Evolutionary conservation across 2,329 filamentous ascomycete species (phyloP).

Genomic region (Raffaelea arxii): DNA sequence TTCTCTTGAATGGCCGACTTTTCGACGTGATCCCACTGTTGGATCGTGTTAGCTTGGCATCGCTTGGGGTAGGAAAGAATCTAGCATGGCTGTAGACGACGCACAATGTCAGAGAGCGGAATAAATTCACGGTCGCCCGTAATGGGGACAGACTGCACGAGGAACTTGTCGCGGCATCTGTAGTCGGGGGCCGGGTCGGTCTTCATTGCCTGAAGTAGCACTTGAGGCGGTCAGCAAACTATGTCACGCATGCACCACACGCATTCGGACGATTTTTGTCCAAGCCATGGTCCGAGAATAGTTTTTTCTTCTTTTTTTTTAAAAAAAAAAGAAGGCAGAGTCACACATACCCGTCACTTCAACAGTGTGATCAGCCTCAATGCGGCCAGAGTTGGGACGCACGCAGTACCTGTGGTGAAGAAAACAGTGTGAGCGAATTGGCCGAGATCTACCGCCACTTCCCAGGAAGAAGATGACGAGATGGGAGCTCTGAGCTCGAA

Average conservation of each 20-base stretch:
- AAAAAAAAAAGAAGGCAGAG: too few relatives aligned
- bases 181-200: constrained; percentile 77
- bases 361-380: constrained; percentile 81
- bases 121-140: constrained; percentile 73
- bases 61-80: constrained; percentile 12
- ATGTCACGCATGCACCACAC: too few relatives aligned
- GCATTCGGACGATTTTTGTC: not conserved
- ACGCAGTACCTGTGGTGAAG: constrained; percentile 73
- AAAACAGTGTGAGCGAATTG: constrained; percentile 15
- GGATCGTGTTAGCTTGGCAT: constrained; percentile 7
- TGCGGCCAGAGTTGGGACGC: constrained; percentile 89
- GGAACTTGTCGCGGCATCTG: constrained; percentile 49
- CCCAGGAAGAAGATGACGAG: too few relatives aligned
- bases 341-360: constrained; percentile 70
- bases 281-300: not conserved
- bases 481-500: not conserved
- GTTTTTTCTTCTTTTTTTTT: not conserved
- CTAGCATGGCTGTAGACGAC: constrained; percentile 20
- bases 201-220: constrained; percentile 97
- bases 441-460: too few relatives aligned
- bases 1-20: constrained; percentile 79
- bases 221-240: too few relatives aligned
- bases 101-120: constrained; percentile 72
- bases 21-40: constrained; percentile 67
- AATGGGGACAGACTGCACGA: constrained; percentile 39